phyloP scores from a whole-genome alignment of 495 filamentous ascomycete genomes.

The Penicillium robsamsonii region DNA sequence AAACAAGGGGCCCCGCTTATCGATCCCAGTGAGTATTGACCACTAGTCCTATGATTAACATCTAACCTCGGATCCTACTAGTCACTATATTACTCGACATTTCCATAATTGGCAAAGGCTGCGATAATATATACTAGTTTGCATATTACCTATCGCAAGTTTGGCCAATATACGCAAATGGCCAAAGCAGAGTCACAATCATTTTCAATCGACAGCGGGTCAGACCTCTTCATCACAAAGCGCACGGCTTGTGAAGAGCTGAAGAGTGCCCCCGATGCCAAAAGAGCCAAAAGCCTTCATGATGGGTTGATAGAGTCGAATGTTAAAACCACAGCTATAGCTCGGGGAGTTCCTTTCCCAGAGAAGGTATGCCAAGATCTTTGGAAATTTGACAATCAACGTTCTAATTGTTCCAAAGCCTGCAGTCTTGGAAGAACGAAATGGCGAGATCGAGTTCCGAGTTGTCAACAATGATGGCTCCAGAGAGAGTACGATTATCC shows the following conservation, averaged over 20 bases:
- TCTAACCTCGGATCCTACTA: background rate
- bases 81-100: background rate
- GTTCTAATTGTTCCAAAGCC: constrained; percentile 46
- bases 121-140: background rate
- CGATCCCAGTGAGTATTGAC: background rate
- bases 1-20: background rate
- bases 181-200: background rate
- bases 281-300: background rate
- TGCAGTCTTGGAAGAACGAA: constrained; percentile 89
- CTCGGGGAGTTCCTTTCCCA: constrained; percentile 64
- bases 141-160: background rate
- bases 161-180: background rate
- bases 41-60: background rate
- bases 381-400: background rate
- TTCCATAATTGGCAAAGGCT: background rate
- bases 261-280: background rate
- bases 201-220: background rate
- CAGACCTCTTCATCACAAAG: background rate
- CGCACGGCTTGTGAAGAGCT: background rate
- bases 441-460: constrained; percentile 93
- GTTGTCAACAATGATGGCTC: constrained; percentile 96
- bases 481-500: constrained; percentile 87
- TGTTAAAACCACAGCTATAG: background rate
- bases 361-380: constrained; percentile 60
- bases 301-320: background rate